Evolutionary conservation across 805 yeast species (phyloP).

Genomic region (Clavispora asparagi): DNA sequence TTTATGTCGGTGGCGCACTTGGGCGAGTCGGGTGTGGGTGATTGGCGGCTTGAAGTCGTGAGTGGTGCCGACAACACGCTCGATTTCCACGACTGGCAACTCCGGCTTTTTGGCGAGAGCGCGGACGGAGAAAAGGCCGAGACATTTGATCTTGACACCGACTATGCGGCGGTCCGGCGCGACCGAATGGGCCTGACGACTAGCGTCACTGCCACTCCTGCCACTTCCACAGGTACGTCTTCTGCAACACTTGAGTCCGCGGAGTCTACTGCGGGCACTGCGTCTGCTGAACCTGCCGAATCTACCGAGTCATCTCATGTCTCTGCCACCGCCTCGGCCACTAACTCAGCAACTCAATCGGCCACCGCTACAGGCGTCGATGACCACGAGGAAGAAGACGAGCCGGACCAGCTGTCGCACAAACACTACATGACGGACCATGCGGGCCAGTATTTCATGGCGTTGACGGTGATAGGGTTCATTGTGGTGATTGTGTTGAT

Average conservation of each 20-base stretch:
- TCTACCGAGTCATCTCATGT: too few species aligned
- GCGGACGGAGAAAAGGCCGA: slow-evolving; percentile 59
- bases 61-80: slow-evolving; percentile 32
- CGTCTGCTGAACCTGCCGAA: too few species aligned
- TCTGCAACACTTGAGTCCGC: too few species aligned
- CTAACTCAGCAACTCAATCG: too few species aligned
- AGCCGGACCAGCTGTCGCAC: slow-evolving; percentile 31
- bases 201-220: slow-evolving; percentile 7
- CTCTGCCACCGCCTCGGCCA: too few species aligned
- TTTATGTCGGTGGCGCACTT: slow-evolving; percentile 98
- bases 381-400: slow-evolving; percentile 15
- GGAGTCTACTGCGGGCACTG: too few species aligned
- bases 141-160: slow-evolving; percentile 46
- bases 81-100: slow-evolving; percentile 61
- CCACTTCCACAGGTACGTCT: background rate
- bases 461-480: slow-evolving; percentile 56
- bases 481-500: slow-evolving; percentile 40
- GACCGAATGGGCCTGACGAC: slow-evolving; percentile 13
- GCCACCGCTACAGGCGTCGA: too few species aligned
- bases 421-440: slow-evolving; percentile 36
- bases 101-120: slow-evolving; percentile 78
- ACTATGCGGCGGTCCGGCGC: slow-evolving; percentile 38
- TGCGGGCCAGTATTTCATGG: slow-evolving; percentile 58
- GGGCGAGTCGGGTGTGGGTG: slow-evolving; percentile 81
- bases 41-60: slow-evolving; percentile 69